Conservation (phyloP, 169 alveolate genomes). For the Eimeria falciformis region DNA sequence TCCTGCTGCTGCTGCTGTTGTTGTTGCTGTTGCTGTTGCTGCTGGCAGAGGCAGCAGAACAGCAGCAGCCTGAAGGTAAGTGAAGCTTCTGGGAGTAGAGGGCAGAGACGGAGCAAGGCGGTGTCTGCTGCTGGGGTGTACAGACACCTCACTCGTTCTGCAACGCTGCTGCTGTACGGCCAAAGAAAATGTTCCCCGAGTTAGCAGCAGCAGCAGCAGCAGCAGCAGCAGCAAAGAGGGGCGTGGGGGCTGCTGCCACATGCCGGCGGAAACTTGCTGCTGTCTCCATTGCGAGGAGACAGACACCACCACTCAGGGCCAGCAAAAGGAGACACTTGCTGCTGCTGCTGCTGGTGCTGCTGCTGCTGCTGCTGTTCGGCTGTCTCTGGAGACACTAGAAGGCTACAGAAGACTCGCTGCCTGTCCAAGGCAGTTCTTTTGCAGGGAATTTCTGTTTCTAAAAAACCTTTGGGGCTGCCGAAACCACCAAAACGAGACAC, state of each 20-base stretch:
- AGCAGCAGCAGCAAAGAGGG: neutral
- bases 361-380: conserved; percentile 15
- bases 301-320: conserved; percentile 70
- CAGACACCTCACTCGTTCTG: conserved; percentile 33
- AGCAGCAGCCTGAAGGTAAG: neutral
- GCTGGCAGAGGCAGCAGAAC: neutral
- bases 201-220: neutral
- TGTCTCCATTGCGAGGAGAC: conserved; percentile 65
- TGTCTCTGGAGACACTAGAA: conserved; percentile 70
- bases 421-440: too few species aligned
- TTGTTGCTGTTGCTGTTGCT: conserved; percentile 44
- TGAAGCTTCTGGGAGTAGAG: neutral
- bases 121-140: conserved; percentile 48
- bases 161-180: neutral
- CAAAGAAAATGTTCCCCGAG: conserved; percentile 58
- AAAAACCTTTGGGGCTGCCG: conserved; percentile 57
- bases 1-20: conserved; percentile 37
- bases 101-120: conserved; percentile 36
- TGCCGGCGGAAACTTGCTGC: conserved; percentile 25
- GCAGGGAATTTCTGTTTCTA: too few species aligned
- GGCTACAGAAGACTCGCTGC: conserved; percentile 35
- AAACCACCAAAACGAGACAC: conserved; percentile 63
- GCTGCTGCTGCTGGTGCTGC: too few species aligned
- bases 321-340: conserved; percentile 33
- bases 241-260: neutral